A percentile compares a stretch with the other conserved stretches of the same genome.
phyloP scores from a whole-genome alignment of 345 rosid species.

The Rhodamnia argentea region DNA sequence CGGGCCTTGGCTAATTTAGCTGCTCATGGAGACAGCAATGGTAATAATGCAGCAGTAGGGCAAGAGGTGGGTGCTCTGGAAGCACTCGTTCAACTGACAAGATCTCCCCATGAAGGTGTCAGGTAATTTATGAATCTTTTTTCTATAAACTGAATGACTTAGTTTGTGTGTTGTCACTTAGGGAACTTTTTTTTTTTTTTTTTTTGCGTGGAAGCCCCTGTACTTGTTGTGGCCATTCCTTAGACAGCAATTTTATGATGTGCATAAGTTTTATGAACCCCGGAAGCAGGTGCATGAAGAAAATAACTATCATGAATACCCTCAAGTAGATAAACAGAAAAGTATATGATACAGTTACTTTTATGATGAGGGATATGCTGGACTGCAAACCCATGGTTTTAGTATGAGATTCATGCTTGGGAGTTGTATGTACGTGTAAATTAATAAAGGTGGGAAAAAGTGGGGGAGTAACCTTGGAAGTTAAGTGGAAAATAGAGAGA shows the following conservation, averaged over 20 bases:
- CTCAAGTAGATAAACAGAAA: neutral
- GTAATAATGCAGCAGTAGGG: slow-evolving; percentile 90
- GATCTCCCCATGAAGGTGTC: slow-evolving; percentile 86
- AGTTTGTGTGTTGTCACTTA: neutral
- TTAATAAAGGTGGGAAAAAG: neutral
- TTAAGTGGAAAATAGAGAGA: neutral
- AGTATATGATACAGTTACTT: neutral
- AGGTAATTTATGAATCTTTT: slow-evolving; percentile 26
- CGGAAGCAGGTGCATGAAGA: neutral
- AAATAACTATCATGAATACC: neutral
- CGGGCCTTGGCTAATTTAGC: slow-evolving; percentile 94
- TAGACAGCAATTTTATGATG: neutral
- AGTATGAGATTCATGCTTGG: neutral
- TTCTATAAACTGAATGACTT: neutral
- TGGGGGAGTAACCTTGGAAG: neutral
- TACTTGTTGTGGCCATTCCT: neutral
- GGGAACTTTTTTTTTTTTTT: neutral
- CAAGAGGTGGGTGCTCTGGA: slow-evolving; percentile 91
- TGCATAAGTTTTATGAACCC: neutral
- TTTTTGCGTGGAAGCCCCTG: neutral
- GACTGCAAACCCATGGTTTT: neutral
- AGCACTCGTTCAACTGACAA: slow-evolving; percentile 80
- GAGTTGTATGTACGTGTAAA: neutral
- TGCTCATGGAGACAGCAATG: slow-evolving; percentile 95
- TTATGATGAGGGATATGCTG: neutral